Evolutionary conservation across 805 yeast genomes (phyloP), one percentile per base, ranked within the genome.

Genomic region (Candida sakaeoensis): DNA sequence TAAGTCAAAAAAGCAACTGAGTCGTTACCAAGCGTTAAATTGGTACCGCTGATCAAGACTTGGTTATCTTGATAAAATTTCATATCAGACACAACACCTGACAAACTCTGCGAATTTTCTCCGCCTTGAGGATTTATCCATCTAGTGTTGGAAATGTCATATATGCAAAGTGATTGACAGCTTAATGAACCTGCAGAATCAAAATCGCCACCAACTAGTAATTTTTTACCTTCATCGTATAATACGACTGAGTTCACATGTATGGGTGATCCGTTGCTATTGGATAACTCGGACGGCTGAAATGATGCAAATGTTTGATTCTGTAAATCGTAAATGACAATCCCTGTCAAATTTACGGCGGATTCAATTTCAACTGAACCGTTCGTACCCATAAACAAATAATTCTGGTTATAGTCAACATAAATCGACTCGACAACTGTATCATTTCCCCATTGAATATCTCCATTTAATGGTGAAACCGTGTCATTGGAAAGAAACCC

Each of bases 181-280:
- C 62, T 58, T 23, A 73, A 60, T 4, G 76, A 63, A 0, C 83
- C 81, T 2, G 85, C 80, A 15, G 67, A 55, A 15, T 69, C 72
- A 54, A 85, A 88, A 31, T 74, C 68, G 17, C 97, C 96, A 28
- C 85, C 95, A 9, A 85, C 85, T 22, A 81, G 66, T 19, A 88
- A 60, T 37, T 54, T 49, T n/a, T 53, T 47, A 5, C 49, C 54
- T 18, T 53, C 50, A 32, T 64, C 69, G 42, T 60, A 58, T 25
- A 57, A 53, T 4, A 56, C 70, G 39, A 69, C 50, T 4, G 69
- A 49, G 40, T 61, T 66, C n/a, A 69, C 61, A 8, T 45, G 33
- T 15, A 66, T 57, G 1, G 76, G 57, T 10, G 67, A 65, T 6
- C 56, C 52, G n/a, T 65, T 61, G 4, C 63, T 60, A 8, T 66